Percentiles rank a stretch among this genome's conserved stretches.
Evolutionary conservation across 768 basidiomycete species (phyloP).

Genomic region (Lentinula guzmanii): DNA sequence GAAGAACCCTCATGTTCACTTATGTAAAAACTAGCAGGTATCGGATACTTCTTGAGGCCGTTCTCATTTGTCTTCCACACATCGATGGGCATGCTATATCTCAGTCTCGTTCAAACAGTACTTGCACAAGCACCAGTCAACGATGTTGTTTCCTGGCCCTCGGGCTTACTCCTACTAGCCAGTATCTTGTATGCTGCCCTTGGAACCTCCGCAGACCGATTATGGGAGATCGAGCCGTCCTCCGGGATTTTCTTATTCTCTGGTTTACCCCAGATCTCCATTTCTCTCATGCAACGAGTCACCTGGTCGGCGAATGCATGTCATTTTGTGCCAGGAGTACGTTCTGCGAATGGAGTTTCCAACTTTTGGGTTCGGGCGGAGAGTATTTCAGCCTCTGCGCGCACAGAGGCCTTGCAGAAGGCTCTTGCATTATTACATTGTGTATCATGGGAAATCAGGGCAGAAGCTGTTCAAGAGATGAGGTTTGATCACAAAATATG

Average conservation of each 20-base stretch:
- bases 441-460: slow-evolving; percentile 2
- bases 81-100: neutral
- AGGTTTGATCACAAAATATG: slow-evolving; percentile 4
- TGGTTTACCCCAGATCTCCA: slow-evolving; percentile 18
- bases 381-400: slow-evolving; percentile 11
- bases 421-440: slow-evolving; percentile 1
- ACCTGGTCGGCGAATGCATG: slow-evolving; percentile 17
- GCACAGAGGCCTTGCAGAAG: slow-evolving; percentile 14
- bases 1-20: neutral
- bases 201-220: slow-evolving; percentile 15
- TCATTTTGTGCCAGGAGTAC: slow-evolving; percentile 21
- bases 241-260: slow-evolving; percentile 16
- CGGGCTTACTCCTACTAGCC: slow-evolving; percentile 22
- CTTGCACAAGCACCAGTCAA: slow-evolving; percentile 22
- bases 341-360: slow-evolving; percentile 12
- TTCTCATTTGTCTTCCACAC: neutral
- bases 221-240: slow-evolving; percentile 22
- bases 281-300: slow-evolving; percentile 17
- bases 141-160: slow-evolving; percentile 22
- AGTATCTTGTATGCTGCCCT: slow-evolving; percentile 21
- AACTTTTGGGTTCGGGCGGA: slow-evolving; percentile 22
- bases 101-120: neutral
- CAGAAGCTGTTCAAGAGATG: neutral
- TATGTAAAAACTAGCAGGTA: neutral
- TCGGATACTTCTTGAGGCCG: neutral